Evolutionary conservation across 768 basidiomycete genomes (phyloP), one percentile per base, ranked within the genome.

Genomic region (Mycena venus): DNA sequence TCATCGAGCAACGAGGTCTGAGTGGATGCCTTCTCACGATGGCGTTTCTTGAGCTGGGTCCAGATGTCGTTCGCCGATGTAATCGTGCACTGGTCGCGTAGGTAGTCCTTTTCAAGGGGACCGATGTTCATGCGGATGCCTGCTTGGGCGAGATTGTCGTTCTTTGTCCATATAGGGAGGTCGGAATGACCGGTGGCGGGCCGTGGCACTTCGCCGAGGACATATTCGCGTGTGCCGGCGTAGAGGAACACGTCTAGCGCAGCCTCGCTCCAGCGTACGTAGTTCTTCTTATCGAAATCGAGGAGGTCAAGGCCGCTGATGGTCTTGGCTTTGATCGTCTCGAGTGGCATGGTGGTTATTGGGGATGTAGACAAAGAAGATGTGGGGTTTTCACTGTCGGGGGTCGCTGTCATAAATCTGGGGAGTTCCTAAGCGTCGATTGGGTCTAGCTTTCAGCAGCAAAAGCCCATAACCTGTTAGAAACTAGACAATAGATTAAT

Each of bases 1-100:
- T 77, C 68, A 9, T 80, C 67, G 1, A 81, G 71, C 12, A 80
- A 71, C 0, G 68, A 75, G 9, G 78, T 73, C 23, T 81, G 80
- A 0, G 70, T 68, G 0, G 74, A 71, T 1, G 77, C 80, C 2
- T 77, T 44, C 34, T 80, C 40, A 25, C 69, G 58, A 36, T 82
- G 81, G 0, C 78, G 56, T 0, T 36, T 40, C 9, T 47, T 59
- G 1, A 82, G 70, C 0, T 55, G 49, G n/a, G 7, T 15, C 76
- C 77, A 81, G 21, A 60, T 36, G 36, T 38, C 36, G 8, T 7
- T 7, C 36, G 36, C 59, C n/a, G 38, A 40, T 25, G n/a, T 19
- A 23, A 42, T 44, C 25, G 36, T 62, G 15, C 40, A 40, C 11
- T 38, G 36, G 36, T 27, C 25, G 19, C 60, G 60, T 4, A 62